These are phyloP conservation scores for Kluyveromyces sp. DNA, from an alignment of 1,139 yeast genomes.

Conservation along the genomic window DNA sequence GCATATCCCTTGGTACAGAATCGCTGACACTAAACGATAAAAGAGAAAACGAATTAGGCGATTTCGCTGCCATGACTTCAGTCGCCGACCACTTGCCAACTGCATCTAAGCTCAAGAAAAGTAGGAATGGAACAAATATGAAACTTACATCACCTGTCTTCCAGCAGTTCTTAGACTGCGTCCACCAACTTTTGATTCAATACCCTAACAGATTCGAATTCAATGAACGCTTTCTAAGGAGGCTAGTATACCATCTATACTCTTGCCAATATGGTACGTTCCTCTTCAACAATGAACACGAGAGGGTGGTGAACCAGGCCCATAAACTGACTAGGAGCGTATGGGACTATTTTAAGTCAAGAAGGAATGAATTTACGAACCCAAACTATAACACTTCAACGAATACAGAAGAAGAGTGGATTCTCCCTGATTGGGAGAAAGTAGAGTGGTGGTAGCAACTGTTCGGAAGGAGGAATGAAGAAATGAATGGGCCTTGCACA, in stretches of 20 bases:
- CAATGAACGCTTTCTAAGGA: slow-evolving; percentile 77
- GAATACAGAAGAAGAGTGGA: slow-evolving; percentile 39
- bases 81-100: slow-evolving; percentile 20
- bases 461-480: slow-evolving; percentile 70
- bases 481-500: slow-evolving; percentile 51
- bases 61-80: slow-evolving; percentile 9
- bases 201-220: slow-evolving; percentile 72
- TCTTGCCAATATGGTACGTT: slow-evolving; percentile 96
- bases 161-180: slow-evolving; percentile 88
- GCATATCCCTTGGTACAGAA: slow-evolving; percentile 8
- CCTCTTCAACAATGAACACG: slow-evolving; percentile 65
- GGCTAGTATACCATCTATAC: slow-evolving; percentile 78
- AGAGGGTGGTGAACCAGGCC: slow-evolving; percentile 39
- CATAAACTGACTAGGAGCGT: slow-evolving; percentile 59
- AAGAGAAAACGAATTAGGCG: slow-evolving; percentile 6
- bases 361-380: slow-evolving; percentile 65
- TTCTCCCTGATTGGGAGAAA: slow-evolving; percentile 60
- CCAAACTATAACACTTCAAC: slow-evolving; percentile 31
- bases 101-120: slow-evolving; percentile 10
- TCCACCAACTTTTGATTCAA: slow-evolving; percentile 69
- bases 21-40: slow-evolving; percentile 5
- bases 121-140: slow-evolving; percentile 33
- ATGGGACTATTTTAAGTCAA: slow-evolving; percentile 87
- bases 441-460: slow-evolving; percentile 85
- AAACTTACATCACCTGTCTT: slow-evolving; percentile 79